A percentile compares a stretch with the other conserved stretches of the same genome.
These are phyloP conservation scores for Talaromyces adpressus DNA, from an alignment of 495 filamentous ascomycete genomes.

Conservation along the genomic window DNA sequence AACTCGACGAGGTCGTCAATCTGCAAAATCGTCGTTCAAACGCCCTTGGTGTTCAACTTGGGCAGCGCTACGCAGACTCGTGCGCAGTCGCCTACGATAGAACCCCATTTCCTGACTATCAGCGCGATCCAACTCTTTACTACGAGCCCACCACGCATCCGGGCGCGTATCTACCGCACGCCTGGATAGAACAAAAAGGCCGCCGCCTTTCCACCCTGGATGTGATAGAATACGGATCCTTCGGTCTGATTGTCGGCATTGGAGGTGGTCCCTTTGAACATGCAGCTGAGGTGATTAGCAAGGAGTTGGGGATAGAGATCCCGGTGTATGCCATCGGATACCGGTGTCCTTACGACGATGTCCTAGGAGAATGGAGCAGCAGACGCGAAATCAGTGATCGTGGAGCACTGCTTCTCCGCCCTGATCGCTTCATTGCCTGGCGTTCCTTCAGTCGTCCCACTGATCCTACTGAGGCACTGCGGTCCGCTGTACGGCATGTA, in stretches of 20 bases:
- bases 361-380: conserved; percentile 38
- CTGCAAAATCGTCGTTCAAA: conserved; percentile 32
- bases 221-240: conserved; percentile 40
- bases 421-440: conserved; percentile 39
- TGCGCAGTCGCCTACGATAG: conserved; percentile 25
- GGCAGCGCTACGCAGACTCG: conserved; percentile 31
- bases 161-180: conserved; percentile 42
- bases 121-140: conserved; percentile 24
- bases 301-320: conserved; percentile 26
- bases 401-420: conserved; percentile 38
- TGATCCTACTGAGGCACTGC: background rate
- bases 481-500: no score
- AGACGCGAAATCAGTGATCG: conserved; percentile 34
- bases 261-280: conserved; percentile 36
- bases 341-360: conserved; percentile 37
- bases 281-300: conserved; percentile 24
- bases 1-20: conserved; percentile 20
- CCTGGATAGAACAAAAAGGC: conserved; percentile 38
- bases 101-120: conserved; percentile 12
- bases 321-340: conserved; percentile 36
- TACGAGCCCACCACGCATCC: conserved; percentile 39
- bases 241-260: conserved; percentile 37
- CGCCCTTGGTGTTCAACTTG: conserved; percentile 41
- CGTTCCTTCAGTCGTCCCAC: conserved; percentile 1
- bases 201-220: conserved; percentile 39